phyloP scores from a whole-genome alignment of 2,329 filamentous ascomycete species.

The Cladosporium sp. region DNA sequence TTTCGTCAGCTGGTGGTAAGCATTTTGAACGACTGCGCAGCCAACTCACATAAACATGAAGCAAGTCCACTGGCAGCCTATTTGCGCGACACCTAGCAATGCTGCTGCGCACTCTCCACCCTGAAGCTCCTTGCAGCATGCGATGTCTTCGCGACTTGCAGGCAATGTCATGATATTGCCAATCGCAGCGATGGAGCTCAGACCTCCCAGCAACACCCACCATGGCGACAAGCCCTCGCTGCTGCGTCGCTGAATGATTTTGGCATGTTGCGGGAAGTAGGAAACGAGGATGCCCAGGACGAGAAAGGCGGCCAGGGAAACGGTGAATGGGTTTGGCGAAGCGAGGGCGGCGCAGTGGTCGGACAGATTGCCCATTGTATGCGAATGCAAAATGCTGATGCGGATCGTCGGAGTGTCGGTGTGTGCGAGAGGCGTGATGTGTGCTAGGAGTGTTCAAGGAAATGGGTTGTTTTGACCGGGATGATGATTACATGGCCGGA shows the following conservation, averaged over 20 bases:
- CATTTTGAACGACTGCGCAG: background rate
- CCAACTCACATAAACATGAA: constrained; percentile 78
- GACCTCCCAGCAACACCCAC: constrained; percentile 90
- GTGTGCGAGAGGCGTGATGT: background rate
- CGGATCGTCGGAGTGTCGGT: no score
- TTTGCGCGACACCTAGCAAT: constrained; percentile 82
- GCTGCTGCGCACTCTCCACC: constrained; percentile 80
- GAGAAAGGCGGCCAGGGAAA: constrained; percentile 52
- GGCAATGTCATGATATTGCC: constrained; percentile 88
- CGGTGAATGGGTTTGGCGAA: constrained; percentile 25
- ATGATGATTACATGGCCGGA: no score
- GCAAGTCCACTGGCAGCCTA: constrained; percentile 87
- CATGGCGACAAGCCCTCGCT: constrained; percentile 95
- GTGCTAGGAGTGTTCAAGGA: background rate
- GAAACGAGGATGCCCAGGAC: constrained; percentile 85
- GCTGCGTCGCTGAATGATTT: constrained; percentile 79
- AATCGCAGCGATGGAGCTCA: constrained; percentile 78
- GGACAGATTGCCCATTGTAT: constrained; percentile 2
- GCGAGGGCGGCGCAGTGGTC: constrained; percentile 26
- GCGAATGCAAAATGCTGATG: no score
- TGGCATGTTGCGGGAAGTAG: constrained; percentile 90
- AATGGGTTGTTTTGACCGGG: background rate
- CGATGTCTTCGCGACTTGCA: constrained; percentile 75
- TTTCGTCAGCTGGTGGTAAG: background rate
- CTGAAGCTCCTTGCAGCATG: constrained; percentile 79